Evolutionary conservation across 495 filamentous ascomycete genomes (phyloP), one percentile per base, ranked within the genome.

Genomic region (Aspergillus olivimuriae): DNA sequence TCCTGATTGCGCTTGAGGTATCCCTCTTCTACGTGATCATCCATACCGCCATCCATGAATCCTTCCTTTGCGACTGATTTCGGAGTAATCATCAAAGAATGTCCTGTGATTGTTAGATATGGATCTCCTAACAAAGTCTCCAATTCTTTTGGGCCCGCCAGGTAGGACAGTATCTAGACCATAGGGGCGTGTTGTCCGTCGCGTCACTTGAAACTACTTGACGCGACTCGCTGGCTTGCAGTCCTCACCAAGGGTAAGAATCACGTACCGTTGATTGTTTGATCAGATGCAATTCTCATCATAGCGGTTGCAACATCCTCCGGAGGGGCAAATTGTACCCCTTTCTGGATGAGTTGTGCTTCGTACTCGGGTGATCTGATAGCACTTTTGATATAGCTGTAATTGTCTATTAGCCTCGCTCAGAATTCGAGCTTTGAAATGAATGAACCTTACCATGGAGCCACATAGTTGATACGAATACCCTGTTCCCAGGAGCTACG

Each of bases 381-480:
- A 1, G 53, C 49, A 20, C 42, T 52, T 31, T 56, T 56, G 43
- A 52, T 56, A 40, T 52, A 56, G 33, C 53, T 56, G 12, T 12
- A 8, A 10, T 19, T n/a, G 10, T 12, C 18, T n/a, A n/a, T n/a
- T n/a, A n/a, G n/a, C n/a, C n/a, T n/a, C n/a, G n/a, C n/a, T n/a
- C n/a, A n/a, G n/a, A n/a, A 20, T 6, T 16, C 33, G 36, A 20
- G 24, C 19, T 11, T 36, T 14, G 6, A 21, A 15, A 15, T 12
- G 8, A 31, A 41, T 16, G 24, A 15, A 17, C 30, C 43, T 5
- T 50, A 65, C 54, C 59, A 65, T 41, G 59, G 61, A 4, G 59
- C 59, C 0, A 65, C 57, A 19, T 61, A 62, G 42, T 57, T 57
- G 34, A 65, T 62, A 15, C 61, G 50, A 32, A 65, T 62, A 6